Evolutionary conservation across 2,329 filamentous ascomycete species (phyloP), one percentile per base, ranked within the genome.

Genomic region (Xylaria sp.): DNA sequence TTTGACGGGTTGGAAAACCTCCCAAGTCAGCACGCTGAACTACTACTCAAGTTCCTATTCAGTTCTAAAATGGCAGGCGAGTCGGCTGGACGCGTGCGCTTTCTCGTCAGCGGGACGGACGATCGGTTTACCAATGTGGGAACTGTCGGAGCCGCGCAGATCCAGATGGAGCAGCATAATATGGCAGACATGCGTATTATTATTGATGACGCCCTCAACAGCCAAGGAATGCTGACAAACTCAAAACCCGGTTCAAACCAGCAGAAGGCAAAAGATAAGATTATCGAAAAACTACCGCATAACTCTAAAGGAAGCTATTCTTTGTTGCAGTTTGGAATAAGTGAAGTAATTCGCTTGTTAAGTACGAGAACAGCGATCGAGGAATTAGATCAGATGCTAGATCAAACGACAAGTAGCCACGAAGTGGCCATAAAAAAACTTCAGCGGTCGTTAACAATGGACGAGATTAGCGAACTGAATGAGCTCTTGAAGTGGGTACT

Each of bases 401-500:
- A 74, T 43, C 62, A 72, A 25, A 60, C 70, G 32, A 70, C 68
- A 41, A 72, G 66, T 53, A 75, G 72, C 36, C 72, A 72, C 46
- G 65, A 75, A 60, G 62, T 58, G 28, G 73, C 73, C 2, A 74
- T 76, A 30, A 67, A 75, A 43, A 70, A 62, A 9, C 56, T 76
- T 8, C 73, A 76, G 52, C 69, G 70, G 0, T 75, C 74, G 1
- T 56, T 76, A 28, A 71, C 66, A 0, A 34, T 36, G 3, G 68
- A 71, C 3, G 73, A 76, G 65, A 72, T 76, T 28, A 65, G 28
- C 8, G 71, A 75, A 32, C 61, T 76, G 28, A 76, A 76, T 56
- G 73, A 76, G 59, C 39, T 76, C 13, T 58, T 76, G 41, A 74
- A 75, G 52, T 75, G 75, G 73, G 73, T 76, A 9, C 59, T 73